Conservation (phyloP, 1,139 yeast genomes). For the Suhomyces panamericanus region DNA sequence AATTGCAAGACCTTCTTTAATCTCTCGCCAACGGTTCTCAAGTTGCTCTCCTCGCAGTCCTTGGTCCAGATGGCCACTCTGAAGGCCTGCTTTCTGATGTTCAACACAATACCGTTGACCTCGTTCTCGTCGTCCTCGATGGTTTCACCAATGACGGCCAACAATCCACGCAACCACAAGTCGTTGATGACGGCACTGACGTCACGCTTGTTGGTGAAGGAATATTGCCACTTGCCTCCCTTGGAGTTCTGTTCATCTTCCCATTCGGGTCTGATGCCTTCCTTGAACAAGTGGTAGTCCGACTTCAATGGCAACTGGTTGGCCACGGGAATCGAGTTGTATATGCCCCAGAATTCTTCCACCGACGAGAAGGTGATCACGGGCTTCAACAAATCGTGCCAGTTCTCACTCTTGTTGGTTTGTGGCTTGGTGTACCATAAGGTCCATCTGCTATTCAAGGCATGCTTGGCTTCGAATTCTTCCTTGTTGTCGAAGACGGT, state of each 20-base stretch:
- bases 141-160: conserved; percentile 94
- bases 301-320: conserved; percentile 88
- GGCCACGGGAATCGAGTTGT: conserved; percentile 91
- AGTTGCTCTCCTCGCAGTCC: conserved; percentile 65
- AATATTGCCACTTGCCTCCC: conserved; percentile 90
- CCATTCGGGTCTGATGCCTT: conserved; percentile 98
- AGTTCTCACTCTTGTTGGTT: conserved; percentile 73
- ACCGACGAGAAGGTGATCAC: conserved; percentile 90
- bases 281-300: conserved; percentile 93
- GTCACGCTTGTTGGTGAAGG: conserved; percentile 70
- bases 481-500: conserved; percentile 69
- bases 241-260: conserved; percentile 84
- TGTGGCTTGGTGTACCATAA: conserved; percentile 97
- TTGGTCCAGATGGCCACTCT: conserved; percentile 94
- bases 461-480: conserved; percentile 82
- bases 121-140: conserved; percentile 86
- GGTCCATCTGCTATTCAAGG: conserved; percentile 91
- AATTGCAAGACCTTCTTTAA: conserved; percentile 79
- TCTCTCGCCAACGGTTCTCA: conserved; percentile 74
- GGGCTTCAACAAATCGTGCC: conserved; percentile 93
- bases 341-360: conserved; percentile 99
- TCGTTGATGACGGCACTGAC: conserved; percentile 70
- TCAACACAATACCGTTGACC: conserved; percentile 93
- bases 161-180: conserved; percentile 87
- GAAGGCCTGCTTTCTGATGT: conserved; percentile 79